Evolutionary conservation across 75 land plant genomes (phyloP), one percentile per base, ranked within the genome.

Genomic region (Adiantum capillusveneris): DNA sequence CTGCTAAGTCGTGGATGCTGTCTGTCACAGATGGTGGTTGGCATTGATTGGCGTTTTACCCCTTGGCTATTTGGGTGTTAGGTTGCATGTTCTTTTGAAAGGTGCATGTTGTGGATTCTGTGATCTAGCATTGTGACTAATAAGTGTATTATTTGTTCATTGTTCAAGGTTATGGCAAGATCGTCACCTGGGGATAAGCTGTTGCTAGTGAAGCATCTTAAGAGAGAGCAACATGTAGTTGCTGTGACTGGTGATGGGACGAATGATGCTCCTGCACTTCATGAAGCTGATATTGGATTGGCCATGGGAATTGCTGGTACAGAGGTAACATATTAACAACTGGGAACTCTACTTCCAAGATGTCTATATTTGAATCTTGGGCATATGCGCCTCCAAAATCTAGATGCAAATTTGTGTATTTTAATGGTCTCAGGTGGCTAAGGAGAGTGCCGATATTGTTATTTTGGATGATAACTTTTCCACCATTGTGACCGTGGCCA

Each of bases 371-470:
- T n/a, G n/a, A n/a, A n/a, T n/a, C n/a, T n/a, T n/a, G n/a, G n/a
- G n/a, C n/a, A n/a, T n/a, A n/a, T n/a, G n/a, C n/a, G n/a, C n/a
- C n/a, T n/a, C n/a, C n/a, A n/a, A n/a, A n/a, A n/a, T n/a, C n/a
- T n/a, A n/a, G n/a, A n/a, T n/a, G n/a, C n/a, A n/a, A n/a, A n/a
- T n/a, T n/a, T n/a, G n/a, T n/a, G n/a, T n/a, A n/a, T n/a, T n/a
- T n/a, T n/a, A n/a, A n/a, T n/a, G n/a, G n/a, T n/a, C 14, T 6
- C 49, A 94, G 98, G 98, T 94, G 56, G 98, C 98, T 39, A 94
- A 94, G 77, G 98, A 94, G 70, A 94, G 98, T 73, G 98, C 98
- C 44, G 98, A 90, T 84, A 84, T 94, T 29, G 81, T 94, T 24
- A 79, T 94, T 46, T 65, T 94, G 29, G 98, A 94, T 70, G 98